Conservation (phyloP, 208 protist species). For the Wallacemonas sp. region DNA sequence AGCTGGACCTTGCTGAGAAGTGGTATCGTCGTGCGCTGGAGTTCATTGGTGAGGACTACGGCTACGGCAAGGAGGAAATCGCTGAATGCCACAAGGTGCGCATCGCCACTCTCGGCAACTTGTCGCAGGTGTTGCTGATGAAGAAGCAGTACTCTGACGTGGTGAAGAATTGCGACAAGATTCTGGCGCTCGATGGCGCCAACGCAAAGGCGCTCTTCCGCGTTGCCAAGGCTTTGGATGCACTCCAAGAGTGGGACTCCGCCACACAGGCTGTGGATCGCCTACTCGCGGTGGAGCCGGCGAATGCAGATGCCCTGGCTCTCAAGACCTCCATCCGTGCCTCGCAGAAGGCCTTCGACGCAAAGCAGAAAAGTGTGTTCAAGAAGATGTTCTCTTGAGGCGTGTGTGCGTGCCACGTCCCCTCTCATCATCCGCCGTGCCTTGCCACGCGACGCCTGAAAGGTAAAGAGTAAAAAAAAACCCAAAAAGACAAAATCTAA, state of each 20-base stretch:
- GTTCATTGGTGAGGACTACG: constrained; percentile 83
- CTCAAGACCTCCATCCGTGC: constrained; percentile 51
- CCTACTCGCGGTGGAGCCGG: constrained; percentile 53
- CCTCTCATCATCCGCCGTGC: no score
- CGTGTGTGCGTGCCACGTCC: constrained; percentile 25
- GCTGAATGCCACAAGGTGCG: constrained; percentile 46
- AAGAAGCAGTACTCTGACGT: constrained; percentile 46
- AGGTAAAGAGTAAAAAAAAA: no score
- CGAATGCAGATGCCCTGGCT: constrained; percentile 59
- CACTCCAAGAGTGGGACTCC: constrained; percentile 72
- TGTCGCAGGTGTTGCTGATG: constrained; percentile 79
- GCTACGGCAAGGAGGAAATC: constrained; percentile 57
- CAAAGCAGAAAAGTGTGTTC: constrained; percentile 78
- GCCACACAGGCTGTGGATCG: constrained; percentile 40
- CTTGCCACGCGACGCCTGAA: no score
- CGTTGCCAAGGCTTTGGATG: constrained; percentile 63
- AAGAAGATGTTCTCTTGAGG: constrained; percentile 90
- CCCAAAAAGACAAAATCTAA: no score
- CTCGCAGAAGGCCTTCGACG: constrained; percentile 60
- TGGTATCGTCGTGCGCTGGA: constrained; percentile 87
- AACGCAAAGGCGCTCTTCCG: constrained; percentile 84
- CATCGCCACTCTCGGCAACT: constrained; percentile 62
- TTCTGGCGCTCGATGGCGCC: constrained; percentile 50
- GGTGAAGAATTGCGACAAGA: constrained; percentile 55
- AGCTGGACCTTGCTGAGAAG: constrained; percentile 58